Base-by-base conservation (phyloP, 78 protist species). In the Dictyostelium purpureum region DNA sequence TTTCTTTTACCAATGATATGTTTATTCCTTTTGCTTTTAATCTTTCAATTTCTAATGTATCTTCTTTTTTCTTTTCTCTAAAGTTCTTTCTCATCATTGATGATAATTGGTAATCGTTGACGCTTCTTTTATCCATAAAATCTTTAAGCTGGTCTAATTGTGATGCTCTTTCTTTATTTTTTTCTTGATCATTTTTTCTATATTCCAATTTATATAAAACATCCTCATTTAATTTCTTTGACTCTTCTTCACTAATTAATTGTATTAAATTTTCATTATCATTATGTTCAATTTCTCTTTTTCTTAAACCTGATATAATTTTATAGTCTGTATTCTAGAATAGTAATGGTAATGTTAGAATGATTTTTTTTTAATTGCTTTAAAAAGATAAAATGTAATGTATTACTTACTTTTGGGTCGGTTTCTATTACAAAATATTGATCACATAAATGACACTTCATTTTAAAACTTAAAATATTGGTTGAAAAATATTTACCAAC, bases 321-420 rank as follows among this genome's bases (percentile, higher is more conserved):
- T 82, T 88, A 49, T 80, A 94, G 4, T 94, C 94, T 1, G 66
- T 42, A 77, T 94, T 51, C 66, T 94, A n/a, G n/a, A n/a, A n/a
- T 28, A 33, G 6, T 6, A 9, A 35, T 26, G 56, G 28, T 18
- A 52, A 65, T 6, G 6, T 11, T 74, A 47, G 6, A 33, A 47
- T 18, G 45, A 61, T 45, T 42, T 5, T 4, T 81, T 21, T 81
- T 10, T 26, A 11, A 12, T 4, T 70, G 4, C 9, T 47, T 47
- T 73, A 24, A 24, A 21, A 12, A 78, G 7, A 10, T 47, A 24
- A 47, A 5, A 28, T 42, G 52, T 70, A 82, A 6, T 19, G 59
- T 63, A 71, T 77, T 94, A n/a, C n/a, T n/a, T n/a, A n/a, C n/a
- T n/a, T n/a, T 38, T 26, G 98, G 98, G 61, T 97, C 98, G 42